Evolutionary conservation across 1,284 basidiomycete genomes (phyloP).

Genomic region (Porodaedalea pini): DNA sequence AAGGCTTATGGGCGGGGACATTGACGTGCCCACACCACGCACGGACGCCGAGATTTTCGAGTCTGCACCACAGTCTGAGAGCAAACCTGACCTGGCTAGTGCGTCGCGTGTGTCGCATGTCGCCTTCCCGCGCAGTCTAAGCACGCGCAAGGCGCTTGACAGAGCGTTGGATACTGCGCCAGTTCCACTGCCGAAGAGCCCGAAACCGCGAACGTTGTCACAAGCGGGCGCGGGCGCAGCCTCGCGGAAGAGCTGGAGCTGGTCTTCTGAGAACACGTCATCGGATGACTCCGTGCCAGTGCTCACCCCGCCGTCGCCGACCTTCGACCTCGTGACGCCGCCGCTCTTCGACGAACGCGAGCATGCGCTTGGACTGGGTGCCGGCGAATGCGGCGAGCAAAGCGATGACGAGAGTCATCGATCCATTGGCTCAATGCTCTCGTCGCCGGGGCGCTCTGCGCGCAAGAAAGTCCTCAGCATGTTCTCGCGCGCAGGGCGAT

Average conservation of each 20-base stretch:
- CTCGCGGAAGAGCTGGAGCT: conserved; percentile 15
- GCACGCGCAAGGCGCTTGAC: not conserved
- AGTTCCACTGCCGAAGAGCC: conserved; percentile 11
- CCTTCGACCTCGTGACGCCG: conserved; percentile 17
- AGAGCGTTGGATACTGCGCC: not conserved
- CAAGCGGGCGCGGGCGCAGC: not conserved
- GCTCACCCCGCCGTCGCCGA: conserved; percentile 17
- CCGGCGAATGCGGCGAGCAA: not conserved
- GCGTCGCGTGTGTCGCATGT: not conserved
- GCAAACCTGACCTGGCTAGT: not conserved
- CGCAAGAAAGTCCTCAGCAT: conserved; percentile 13
- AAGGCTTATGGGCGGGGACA: conserved; percentile 10
- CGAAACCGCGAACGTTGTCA: not conserved
- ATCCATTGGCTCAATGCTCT: conserved; percentile 10
- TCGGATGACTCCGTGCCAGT: conserved; percentile 20
- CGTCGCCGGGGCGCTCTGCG: conserved; percentile 6
- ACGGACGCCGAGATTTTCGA: not conserved
- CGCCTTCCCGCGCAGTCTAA: not conserved
- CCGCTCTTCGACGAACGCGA: conserved; percentile 4
- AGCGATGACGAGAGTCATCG: conserved; percentile 5
- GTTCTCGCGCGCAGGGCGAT: conserved; percentile 10
- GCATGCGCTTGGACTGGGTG: not conserved
- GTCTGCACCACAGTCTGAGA: not conserved
- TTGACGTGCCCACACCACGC: not conserved
- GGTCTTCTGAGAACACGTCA: conserved; percentile 19